A percentile compares a stretch with the other conserved stretches of the same genome.
Conservation (phyloP, 1,139 yeast genomes). For the Kurtzmaniella natalensis region DNA sequence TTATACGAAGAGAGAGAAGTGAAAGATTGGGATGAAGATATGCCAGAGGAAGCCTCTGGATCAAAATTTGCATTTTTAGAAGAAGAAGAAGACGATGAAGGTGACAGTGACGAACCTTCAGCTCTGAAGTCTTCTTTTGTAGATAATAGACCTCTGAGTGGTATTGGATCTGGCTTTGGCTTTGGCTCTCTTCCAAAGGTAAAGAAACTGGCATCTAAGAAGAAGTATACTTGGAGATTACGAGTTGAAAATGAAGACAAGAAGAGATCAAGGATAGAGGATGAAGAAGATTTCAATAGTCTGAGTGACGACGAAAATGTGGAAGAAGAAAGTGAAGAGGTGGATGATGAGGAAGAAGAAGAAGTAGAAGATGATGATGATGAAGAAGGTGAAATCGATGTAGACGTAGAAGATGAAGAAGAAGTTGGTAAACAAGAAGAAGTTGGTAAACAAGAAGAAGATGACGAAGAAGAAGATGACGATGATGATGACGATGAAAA, state of each 20-base stretch:
- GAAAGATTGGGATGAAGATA: conserved; percentile 57
- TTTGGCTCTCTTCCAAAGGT: conserved; percentile 59
- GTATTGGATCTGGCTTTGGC: conserved; percentile 59
- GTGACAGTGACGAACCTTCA: conserved; percentile 21
- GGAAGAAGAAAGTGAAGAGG: conserved; percentile 41
- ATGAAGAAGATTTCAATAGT: conserved; percentile 35
- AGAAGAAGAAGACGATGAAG: conserved; percentile 13
- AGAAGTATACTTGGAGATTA: conserved; percentile 45
- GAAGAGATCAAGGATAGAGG: conserved; percentile 30
- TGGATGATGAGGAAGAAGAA: conserved; percentile 17
- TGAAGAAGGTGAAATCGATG: conserved; percentile 16
- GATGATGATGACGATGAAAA: conserved; percentile 14
- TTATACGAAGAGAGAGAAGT: conserved; percentile 68
- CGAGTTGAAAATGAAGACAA: conserved; percentile 35
- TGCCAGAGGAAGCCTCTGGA: conserved; percentile 15
- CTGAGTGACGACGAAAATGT: conserved; percentile 26
- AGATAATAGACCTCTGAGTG: conserved; percentile 65
- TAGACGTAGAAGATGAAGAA: conserved; percentile 15
- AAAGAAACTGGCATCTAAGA: conserved; percentile 27
- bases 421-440: conserved; percentile 32
- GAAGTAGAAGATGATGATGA: conserved; percentile 15
- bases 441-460: conserved; percentile 35
- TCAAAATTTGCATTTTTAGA: conserved; percentile 11
- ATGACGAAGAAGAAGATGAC: conserved; percentile 16
- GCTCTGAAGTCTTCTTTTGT: conserved; percentile 51